Conservation (phyloP, 225 moss, liverwort and hornwort genomes). For the Marchantia polymorpha region DNA sequence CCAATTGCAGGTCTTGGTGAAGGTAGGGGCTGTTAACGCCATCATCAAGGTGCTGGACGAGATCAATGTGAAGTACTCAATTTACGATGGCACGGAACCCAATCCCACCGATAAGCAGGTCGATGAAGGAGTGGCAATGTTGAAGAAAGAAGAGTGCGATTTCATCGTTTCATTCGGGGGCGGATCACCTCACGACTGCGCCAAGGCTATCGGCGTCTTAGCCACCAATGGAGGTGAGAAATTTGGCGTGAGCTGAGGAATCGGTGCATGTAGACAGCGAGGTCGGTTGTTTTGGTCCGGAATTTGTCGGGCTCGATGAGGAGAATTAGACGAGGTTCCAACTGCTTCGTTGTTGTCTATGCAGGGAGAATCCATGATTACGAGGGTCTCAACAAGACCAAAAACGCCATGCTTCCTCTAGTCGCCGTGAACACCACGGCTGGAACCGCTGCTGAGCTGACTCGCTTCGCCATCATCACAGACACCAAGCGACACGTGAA, state of each 20-base stretch:
- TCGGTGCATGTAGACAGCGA: neutral
- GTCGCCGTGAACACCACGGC: conserved; percentile 23
- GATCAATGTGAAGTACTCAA: conserved; percentile 14
- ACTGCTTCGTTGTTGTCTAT: neutral
- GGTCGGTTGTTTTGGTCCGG: neutral
- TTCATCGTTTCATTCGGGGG: conserved; percentile 26
- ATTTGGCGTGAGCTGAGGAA: neutral
- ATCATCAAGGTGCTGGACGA: conserved; percentile 5
- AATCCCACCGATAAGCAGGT: conserved; percentile 23
- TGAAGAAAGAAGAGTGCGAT: conserved; percentile 19
- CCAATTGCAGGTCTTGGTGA: conserved; percentile 18
- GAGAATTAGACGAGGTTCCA: neutral
- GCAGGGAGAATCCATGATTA: conserved; percentile 24
- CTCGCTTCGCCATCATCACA: conserved; percentile 22
- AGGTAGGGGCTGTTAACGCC: conserved; percentile 19
- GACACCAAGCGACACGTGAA: conserved; percentile 20
- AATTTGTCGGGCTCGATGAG: neutral
- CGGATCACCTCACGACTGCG: conserved; percentile 27
- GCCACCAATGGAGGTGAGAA: conserved; percentile 28
- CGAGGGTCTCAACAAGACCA: conserved; percentile 21
- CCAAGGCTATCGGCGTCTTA: conserved; percentile 23
- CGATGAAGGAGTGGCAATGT: conserved; percentile 15
- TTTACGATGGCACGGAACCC: conserved; percentile 26
- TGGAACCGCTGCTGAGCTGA: conserved; percentile 24
- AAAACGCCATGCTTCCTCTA: conserved; percentile 21